phyloP scores from a whole-genome alignment of 164 flowering plant species.

The Stephania yunnanensis region DNA sequence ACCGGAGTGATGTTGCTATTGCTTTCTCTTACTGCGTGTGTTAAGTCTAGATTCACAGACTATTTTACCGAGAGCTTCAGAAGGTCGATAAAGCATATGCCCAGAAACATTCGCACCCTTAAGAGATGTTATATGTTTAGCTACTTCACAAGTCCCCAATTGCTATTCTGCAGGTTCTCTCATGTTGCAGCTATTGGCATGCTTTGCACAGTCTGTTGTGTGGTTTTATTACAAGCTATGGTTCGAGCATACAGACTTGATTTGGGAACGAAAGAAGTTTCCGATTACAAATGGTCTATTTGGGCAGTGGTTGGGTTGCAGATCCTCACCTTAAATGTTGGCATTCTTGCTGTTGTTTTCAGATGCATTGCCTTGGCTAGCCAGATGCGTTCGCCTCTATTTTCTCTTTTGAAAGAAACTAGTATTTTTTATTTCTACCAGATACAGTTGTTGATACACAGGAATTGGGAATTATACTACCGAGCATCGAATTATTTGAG shows the following conservation, averaged over 20 bases:
- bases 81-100: background rate
- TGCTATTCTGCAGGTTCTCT: background rate
- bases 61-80: no score
- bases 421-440: background rate
- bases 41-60: background rate
- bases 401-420: no score
- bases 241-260: background rate
- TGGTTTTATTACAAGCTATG: background rate
- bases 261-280: background rate
- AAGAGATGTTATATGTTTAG: background rate
- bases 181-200: background rate
- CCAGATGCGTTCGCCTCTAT: no score
- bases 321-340: background rate
- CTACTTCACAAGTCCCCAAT: background rate
- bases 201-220: background rate
- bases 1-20: background rate
- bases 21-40: background rate
- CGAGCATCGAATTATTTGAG: background rate
- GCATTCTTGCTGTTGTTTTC: background rate
- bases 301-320: background rate
- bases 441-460: background rate
- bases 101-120: background rate
- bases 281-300: slow-evolving; percentile 10
- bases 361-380: background rate
- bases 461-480: background rate